Conservation (phyloP, 2,329 filamentous ascomycete genomes). For the Xylariales sp. region DNA sequence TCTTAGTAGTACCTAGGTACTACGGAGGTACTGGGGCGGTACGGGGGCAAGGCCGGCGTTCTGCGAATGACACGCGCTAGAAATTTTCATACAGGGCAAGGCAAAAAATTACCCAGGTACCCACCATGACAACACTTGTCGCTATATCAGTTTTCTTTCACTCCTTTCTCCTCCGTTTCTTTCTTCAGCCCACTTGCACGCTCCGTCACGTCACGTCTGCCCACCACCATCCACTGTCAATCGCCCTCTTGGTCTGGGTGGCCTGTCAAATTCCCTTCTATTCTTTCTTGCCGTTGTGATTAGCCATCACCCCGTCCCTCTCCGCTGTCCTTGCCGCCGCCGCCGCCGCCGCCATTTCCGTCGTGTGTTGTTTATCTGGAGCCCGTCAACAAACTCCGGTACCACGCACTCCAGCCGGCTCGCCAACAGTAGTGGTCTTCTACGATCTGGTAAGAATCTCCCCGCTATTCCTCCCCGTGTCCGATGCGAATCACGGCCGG, state of each 20-base stretch:
- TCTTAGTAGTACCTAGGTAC: no score
- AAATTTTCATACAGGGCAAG: slow-evolving; percentile 29
- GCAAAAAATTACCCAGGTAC: slow-evolving; percentile 8
- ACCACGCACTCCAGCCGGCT: not conserved
- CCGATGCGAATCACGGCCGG: not conserved
- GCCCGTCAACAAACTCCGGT: slow-evolving; percentile 20
- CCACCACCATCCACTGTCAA: slow-evolving; percentile 48
- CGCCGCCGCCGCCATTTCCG: slow-evolving; percentile 19
- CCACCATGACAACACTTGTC: not conserved
- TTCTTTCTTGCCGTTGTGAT: slow-evolving; percentile 45
- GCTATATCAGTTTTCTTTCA: slow-evolving; percentile 19
- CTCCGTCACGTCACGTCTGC: slow-evolving; percentile 50
- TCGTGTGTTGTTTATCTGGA: slow-evolving; percentile 23
- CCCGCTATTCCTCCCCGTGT: not conserved
- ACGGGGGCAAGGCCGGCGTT: not conserved
- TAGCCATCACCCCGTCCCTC: slow-evolving; percentile 31
- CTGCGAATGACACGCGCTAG: slow-evolving; percentile 28
- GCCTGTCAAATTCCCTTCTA: slow-evolving; percentile 48
- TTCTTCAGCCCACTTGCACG: slow-evolving; percentile 49
- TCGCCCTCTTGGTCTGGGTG: slow-evolving; percentile 46
- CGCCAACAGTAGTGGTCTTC: slow-evolving; percentile 5
- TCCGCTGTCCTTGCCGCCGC: slow-evolving; percentile 20
- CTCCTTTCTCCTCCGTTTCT: slow-evolving; percentile 38
- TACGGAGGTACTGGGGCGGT: no score
- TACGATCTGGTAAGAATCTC: slow-evolving; percentile 18